Conservation (phyloP, 345 rosid species). For the Leavenworthia alabamica region DNA sequence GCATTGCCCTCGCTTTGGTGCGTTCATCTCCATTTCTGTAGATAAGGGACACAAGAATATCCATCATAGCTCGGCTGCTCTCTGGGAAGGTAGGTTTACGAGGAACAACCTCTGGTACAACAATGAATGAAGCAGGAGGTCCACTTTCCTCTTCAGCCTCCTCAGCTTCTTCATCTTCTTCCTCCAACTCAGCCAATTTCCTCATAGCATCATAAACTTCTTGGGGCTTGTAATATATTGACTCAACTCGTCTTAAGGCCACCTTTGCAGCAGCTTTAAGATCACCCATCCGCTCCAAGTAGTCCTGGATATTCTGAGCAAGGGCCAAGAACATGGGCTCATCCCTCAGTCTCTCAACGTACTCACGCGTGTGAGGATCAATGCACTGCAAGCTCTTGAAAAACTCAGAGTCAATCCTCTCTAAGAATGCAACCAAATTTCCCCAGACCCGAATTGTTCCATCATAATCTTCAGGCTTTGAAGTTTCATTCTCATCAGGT, state of each 20-base stretch:
- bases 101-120: slow-evolving; percentile 67
- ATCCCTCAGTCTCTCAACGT: slow-evolving; percentile 78
- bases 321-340: slow-evolving; percentile 79
- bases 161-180: slow-evolving; percentile 40
- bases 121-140: slow-evolving; percentile 59
- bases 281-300: slow-evolving; percentile 59
- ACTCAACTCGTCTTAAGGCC: slow-evolving; percentile 71
- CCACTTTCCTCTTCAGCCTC: slow-evolving; percentile 57
- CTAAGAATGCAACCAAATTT: slow-evolving; percentile 80
- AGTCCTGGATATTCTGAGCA: slow-evolving; percentile 87
- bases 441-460: slow-evolving; percentile 84
- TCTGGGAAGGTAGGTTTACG: slow-evolving; percentile 88
- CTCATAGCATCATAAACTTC: slow-evolving; percentile 95
- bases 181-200: slow-evolving; percentile 62
- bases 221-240: slow-evolving; percentile 86
- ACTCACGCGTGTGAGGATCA: slow-evolving; percentile 92
- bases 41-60: slow-evolving; percentile 72
- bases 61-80: slow-evolving; percentile 84
- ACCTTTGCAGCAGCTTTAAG: slow-evolving; percentile 80
- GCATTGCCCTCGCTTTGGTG: slow-evolving; percentile 95
- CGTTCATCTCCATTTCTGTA: slow-evolving; percentile 91
- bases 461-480: slow-evolving; percentile 56
- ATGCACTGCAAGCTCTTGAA: slow-evolving; percentile 94
- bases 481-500: slow-evolving; percentile 85
- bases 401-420: slow-evolving; percentile 79